These are phyloP conservation scores for Phytophthora litchii DNA, from an alignment of 352 stramenopile species.

Conservation along the genomic window DNA sequence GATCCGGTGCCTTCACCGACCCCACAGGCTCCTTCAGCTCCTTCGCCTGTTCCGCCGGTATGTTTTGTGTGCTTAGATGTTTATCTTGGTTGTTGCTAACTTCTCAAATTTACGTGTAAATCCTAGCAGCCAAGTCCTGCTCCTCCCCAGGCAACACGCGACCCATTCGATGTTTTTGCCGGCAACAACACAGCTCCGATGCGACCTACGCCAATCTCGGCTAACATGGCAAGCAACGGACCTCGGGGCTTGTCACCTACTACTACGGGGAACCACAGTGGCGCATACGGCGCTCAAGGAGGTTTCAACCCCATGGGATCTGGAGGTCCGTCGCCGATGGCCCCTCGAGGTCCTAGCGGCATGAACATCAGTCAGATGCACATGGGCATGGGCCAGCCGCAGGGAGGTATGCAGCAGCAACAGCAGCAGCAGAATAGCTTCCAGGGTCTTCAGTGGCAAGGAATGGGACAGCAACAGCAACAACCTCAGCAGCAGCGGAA, in stretches of 20 bases:
- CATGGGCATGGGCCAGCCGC: constrained; percentile 63
- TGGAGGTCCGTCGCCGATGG: constrained; percentile 47
- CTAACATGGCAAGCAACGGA: constrained; percentile 36
- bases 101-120: background rate
- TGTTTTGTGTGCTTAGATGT: background rate
- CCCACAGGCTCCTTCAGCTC: constrained; percentile 37
- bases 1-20: constrained; percentile 61
- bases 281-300: constrained; percentile 33
- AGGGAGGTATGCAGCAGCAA: constrained; percentile 49
- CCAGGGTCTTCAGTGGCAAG: constrained; percentile 83
- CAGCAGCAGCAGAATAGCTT: constrained; percentile 76
- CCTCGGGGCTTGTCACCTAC: constrained; percentile 38
- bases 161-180: constrained; percentile 83
- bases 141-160: constrained; percentile 39
- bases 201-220: constrained; percentile 40
- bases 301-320: constrained; percentile 52
- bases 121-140: constrained; percentile 21
- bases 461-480: constrained; percentile 71
- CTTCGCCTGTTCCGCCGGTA: constrained; percentile 49
- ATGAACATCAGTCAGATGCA: constrained; percentile 90
- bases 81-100: background rate
- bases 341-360: constrained; percentile 49
- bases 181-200: constrained; percentile 40
- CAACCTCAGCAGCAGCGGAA: constrained; percentile 64
- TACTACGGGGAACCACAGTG: constrained; percentile 28